Evolutionary conservation across 169 alveolate genomes (phyloP).

Genomic region (Sarcocystis neurona): DNA sequence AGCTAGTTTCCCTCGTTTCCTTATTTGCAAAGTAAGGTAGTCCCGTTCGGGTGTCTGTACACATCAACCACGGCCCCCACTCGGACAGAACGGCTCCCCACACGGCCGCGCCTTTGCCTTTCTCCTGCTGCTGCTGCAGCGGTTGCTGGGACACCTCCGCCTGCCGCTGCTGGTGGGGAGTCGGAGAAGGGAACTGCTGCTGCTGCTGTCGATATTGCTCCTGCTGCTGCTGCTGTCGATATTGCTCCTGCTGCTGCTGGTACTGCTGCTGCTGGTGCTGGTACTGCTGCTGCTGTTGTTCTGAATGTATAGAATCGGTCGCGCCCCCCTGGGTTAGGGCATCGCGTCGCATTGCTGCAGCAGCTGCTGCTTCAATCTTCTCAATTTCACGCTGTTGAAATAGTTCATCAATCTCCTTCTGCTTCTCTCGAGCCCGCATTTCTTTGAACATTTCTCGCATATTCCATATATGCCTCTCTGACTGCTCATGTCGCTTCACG

Average conservation of each 20-base stretch:
- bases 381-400: slow-evolving; percentile 45
- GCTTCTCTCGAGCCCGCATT: slow-evolving; percentile 47
- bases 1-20: slow-evolving; percentile 25
- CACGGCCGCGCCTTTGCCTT: not conserved
- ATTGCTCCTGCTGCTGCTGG: no score
- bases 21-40: slow-evolving; percentile 51
- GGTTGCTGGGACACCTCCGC: no score
- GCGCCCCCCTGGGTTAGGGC: no score
- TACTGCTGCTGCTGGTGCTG: no score
- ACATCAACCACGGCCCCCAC: slow-evolving; percentile 32
- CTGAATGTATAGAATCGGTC: no score
- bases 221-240: no score
- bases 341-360: slow-evolving; percentile 51
- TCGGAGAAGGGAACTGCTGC: no score
- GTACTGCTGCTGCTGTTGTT: no score
- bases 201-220: no score
- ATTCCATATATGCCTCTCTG: slow-evolving; percentile 50
- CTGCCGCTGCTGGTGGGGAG: no score
- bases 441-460: slow-evolving; percentile 40
- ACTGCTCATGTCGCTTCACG: slow-evolving; percentile 52
- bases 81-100: slow-evolving; percentile 26
- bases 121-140: slow-evolving; percentile 38
- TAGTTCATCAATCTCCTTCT: slow-evolving; percentile 16
- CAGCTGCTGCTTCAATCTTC: slow-evolving; percentile 61
- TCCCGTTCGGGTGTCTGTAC: not conserved